Evolutionary conservation across 78 protist species (phyloP).

Genomic region (Dictyostelium citrinum): DNA sequence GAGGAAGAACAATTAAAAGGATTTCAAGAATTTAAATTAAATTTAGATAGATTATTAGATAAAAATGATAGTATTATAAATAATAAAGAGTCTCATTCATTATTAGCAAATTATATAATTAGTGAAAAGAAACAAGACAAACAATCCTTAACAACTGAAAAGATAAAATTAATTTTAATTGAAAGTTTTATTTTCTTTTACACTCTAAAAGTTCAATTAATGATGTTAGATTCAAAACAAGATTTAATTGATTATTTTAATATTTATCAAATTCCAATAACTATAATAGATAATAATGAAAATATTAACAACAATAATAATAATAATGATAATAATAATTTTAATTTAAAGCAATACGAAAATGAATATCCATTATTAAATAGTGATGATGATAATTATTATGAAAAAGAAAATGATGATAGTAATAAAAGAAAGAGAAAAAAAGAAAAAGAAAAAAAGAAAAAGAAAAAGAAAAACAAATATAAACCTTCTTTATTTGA

Average conservation of each 20-base stretch:
- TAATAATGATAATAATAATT: background rate
- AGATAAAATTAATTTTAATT: background rate
- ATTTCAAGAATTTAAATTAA: background rate
- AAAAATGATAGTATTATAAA: background rate
- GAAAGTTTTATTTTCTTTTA: background rate
- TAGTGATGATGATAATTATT: background rate
- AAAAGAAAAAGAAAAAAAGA: background rate
- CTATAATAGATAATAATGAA: background rate
- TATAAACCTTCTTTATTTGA: background rate
- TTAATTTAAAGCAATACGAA: background rate
- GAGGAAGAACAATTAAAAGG: background rate
- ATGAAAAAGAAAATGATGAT: background rate
- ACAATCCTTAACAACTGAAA: background rate
- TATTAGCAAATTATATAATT: background rate
- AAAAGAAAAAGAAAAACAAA: background rate
- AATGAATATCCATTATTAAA: background rate
- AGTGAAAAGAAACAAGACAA: background rate
- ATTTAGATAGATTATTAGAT: background rate
- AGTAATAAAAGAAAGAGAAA: background rate
- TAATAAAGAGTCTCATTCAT: background rate
- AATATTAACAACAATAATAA: background rate
- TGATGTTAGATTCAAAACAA: background rate
- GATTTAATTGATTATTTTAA: background rate
- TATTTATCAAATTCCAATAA: background rate
- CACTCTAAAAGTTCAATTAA: background rate